Evolutionary conservation across 2,329 filamentous ascomycete genomes (phyloP).

Genomic region (Fusarium sp.): DNA sequence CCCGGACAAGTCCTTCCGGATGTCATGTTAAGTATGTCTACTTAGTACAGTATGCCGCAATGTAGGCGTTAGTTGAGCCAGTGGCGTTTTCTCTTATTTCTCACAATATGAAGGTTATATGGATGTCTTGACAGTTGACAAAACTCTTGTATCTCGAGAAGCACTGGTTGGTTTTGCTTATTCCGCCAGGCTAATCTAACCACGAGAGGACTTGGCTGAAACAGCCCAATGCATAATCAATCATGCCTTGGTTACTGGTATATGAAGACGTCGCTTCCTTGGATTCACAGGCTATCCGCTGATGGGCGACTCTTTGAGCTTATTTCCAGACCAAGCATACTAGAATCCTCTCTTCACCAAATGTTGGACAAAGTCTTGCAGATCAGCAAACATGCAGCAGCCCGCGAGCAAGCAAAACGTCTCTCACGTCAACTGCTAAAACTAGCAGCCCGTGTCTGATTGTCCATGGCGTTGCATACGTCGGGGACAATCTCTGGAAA

Average conservation of each 20-base stretch:
- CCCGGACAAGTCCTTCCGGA: constrained; percentile 5
- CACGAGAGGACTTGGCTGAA: constrained; percentile 13
- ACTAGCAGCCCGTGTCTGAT: constrained; percentile 32
- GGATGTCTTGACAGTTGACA: neutral
- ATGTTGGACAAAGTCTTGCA: constrained; percentile 19
- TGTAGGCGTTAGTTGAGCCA: neutral
- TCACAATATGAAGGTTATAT: neutral
- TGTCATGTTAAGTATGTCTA: neutral
- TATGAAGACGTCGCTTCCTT: neutral
- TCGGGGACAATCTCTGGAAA: neutral
- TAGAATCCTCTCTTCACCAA: neutral
- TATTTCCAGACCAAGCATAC: neutral
- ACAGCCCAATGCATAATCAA: constrained; percentile 7
- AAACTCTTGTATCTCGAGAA: neutral
- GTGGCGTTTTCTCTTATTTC: neutral
- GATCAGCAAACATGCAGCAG: constrained; percentile 38
- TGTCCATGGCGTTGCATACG: constrained; percentile 9
- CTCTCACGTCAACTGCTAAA: constrained; percentile 12
- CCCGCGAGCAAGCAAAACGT: constrained; percentile 16
- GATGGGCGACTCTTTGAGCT: constrained; percentile 1
- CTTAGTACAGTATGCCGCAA: neutral
- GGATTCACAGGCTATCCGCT: neutral
- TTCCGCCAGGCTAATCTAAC: too few species aligned
- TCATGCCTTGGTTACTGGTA: neutral
- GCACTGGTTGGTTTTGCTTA: neutral